Evolutionary conservation across 768 basidiomycete genomes (phyloP), one percentile per base, ranked within the genome.

Genomic region (Hypholoma sublateritium): DNA sequence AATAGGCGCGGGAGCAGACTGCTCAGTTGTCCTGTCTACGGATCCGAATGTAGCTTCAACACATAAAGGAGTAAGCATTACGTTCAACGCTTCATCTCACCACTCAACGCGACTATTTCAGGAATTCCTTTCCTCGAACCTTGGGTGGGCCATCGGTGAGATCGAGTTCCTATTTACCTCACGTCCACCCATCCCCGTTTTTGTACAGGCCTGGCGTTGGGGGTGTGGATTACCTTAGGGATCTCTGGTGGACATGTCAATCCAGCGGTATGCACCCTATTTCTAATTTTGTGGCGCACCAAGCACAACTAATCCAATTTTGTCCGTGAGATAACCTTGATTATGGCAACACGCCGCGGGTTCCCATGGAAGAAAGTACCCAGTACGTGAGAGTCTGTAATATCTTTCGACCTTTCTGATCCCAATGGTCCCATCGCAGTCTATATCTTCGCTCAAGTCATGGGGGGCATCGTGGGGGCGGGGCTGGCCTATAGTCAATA

Each of bases 281-380:
- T 46, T 19, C n/a, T 19, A 13, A 37, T 19, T 41, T 22, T n/a
- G 5, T 4, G 32, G 16, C 51, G 17, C 19, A 44, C 11, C 17
- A 16, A 22, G 35, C 22, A 21, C 17, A 7, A 37, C 24, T 9
- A 25, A 16, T 17, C 17, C 24, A 5, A 9, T 56, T 41, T 5
- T 42, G 36, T 39, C 25, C 28, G 28, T 50, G 37, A 87, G 86
- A 79, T 92, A 17, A 93, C 91, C 17, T 71, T 93, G 49, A 80
- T 85, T 21, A 65, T 92, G 50, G 88, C 88, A 3, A 77, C 84
- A 1, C 83, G 84, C 69, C 82, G 90, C 55, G 78, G 77, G 43
- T 93, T 93, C 70, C 88, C 91, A 1, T 88, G 88, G 87, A 80
- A 75, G 63, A 93, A 92, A 66, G 91, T 91, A 0, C 91, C 91